These are phyloP conservation scores for Macrophomina phaseolina DNA, from an alignment of 2,329 filamentous ascomycete genomes.

Conservation along the genomic window DNA sequence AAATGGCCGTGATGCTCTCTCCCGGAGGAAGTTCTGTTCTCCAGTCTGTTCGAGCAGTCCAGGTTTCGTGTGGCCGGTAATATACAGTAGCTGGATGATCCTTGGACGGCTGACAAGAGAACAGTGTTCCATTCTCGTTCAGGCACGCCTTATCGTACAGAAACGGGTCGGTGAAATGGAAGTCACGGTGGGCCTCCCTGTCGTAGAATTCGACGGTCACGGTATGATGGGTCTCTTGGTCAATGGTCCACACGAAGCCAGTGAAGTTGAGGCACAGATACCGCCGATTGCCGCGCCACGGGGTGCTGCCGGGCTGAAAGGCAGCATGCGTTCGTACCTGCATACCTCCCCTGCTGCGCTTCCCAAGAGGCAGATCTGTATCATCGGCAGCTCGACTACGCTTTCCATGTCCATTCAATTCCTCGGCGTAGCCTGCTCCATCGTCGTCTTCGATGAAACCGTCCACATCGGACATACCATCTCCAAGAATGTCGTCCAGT, in stretches of 20 bases:
- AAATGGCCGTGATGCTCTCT: constrained; percentile 87
- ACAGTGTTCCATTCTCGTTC: constrained; percentile 80
- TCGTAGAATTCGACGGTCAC: constrained; percentile 98
- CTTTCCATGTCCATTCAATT: constrained; percentile 67
- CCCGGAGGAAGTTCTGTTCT: constrained; percentile 83
- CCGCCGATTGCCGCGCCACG: constrained; percentile 92
- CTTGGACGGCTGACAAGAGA: constrained; percentile 72
- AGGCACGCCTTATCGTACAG: constrained; percentile 96
- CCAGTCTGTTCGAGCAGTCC: constrained; percentile 92
- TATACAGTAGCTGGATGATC: constrained; percentile 81
- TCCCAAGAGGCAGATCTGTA: constrained; percentile 48
- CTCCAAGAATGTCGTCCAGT: constrained; percentile 79
- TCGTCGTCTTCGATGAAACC: constrained; percentile 96
- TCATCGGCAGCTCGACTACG: constrained; percentile 58
- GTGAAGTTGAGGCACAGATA: constrained; percentile 93
- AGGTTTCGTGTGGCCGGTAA: constrained; percentile 95
- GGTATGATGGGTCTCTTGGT: constrained; percentile 87
- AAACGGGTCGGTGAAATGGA: constrained; percentile 96
- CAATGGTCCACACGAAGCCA: constrained; percentile 95
- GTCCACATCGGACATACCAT: constrained; percentile 64
- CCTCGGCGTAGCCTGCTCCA: constrained; percentile 81
- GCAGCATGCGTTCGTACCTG: constrained; percentile 76
- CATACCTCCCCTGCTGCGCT: constrained; percentile 59
- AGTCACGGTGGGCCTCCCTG: constrained; percentile 87
- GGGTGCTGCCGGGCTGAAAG: constrained; percentile 93